Evolutionary conservation across 495 filamentous ascomycete species (phyloP), one percentile per base, ranked within the genome.

Genomic region (Xylaria venustula): DNA sequence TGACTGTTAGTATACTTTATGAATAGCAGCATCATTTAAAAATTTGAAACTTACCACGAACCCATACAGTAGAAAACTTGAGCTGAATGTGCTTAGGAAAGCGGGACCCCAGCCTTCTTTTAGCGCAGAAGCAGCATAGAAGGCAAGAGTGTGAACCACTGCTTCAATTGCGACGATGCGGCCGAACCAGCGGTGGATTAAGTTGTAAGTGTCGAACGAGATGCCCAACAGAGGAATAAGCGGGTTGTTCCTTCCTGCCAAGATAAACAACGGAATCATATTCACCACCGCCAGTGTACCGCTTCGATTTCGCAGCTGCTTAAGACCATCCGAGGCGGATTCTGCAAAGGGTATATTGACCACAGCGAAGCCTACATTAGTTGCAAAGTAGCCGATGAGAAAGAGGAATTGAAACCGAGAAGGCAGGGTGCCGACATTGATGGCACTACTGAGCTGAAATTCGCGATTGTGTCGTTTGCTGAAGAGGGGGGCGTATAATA

Each of bases 191-290:
- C 94, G 87, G 73, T 98, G 94, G 28, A 98, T 75, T 26, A 97
- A 79, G 73, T 97, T 98, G 81, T 92, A 97, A 0, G 93, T 96
- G 76, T 98, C 95, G 75, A 97, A 98, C 72, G 90, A 93, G 74
- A 98, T 86, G 26, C 85, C 86, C 64, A 96, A 79, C 14, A 96
- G 73, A 6, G 79, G 71, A 62, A 97, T 97, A n/a, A 97, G 77
- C 15, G 91, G 91, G 71, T 96, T 98, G 77, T 98, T 98, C 65
- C 93, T 87, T 20, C 91, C 87, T 15, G 92, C 93, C 60, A 97
- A 84, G 54, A 98, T 77, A 63, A 98, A 84, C 20, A 96, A 81
- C 6, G 92, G 91, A n/a, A 97, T 83, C 88, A 98, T 89, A 73
- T 96, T 98, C 60, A 95, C 83, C 23, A 88, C 79, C 1, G 93